Conservation (phyloP, 2,329 filamentous ascomycete genomes). For the Colletotrichum tofieldiae region DNA sequence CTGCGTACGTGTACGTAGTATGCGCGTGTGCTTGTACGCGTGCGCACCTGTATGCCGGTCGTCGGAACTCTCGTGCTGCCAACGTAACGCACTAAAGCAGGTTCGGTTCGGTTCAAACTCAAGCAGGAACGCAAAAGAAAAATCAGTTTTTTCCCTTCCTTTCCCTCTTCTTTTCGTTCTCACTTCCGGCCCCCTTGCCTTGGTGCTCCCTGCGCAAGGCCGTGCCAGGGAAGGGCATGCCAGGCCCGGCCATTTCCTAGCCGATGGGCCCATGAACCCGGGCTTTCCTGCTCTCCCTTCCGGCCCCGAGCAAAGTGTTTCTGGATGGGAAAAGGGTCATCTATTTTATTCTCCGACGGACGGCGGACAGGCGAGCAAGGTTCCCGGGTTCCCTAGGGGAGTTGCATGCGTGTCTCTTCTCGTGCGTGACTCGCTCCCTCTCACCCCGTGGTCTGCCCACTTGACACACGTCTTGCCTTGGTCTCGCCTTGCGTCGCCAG, state of each 20-base stretch:
- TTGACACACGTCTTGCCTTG: slow-evolving; percentile 41
- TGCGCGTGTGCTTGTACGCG: not conserved
- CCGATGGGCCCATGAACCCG: slow-evolving; percentile 1
- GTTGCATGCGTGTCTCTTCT: not conserved
- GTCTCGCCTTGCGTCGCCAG: slow-evolving; percentile 25
- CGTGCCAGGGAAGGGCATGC: not conserved
- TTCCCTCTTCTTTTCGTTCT: not conserved
- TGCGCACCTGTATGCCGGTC: not conserved
- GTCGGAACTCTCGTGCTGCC: slow-evolving; percentile 28
- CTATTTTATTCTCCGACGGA: slow-evolving; percentile 6
- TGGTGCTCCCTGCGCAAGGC: not conserved
- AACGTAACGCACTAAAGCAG: not conserved
- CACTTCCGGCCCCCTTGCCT: not conserved
- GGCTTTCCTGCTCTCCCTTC: not conserved
- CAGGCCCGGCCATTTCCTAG: not conserved
- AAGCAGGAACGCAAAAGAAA: not conserved
- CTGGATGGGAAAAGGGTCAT: not conserved
- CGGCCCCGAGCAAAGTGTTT: not conserved
- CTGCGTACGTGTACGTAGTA: not conserved
- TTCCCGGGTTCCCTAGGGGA: not conserved
- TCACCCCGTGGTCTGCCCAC: slow-evolving; percentile 11
- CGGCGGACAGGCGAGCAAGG: slow-evolving; percentile 2
- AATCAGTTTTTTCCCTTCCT: not conserved
- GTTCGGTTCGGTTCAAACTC: not conserved
- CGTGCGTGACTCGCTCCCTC: slow-evolving; percentile 24